Evolutionary conservation across 208 protist genomes (phyloP).

Genomic region (Entamoeba invadens): DNA sequence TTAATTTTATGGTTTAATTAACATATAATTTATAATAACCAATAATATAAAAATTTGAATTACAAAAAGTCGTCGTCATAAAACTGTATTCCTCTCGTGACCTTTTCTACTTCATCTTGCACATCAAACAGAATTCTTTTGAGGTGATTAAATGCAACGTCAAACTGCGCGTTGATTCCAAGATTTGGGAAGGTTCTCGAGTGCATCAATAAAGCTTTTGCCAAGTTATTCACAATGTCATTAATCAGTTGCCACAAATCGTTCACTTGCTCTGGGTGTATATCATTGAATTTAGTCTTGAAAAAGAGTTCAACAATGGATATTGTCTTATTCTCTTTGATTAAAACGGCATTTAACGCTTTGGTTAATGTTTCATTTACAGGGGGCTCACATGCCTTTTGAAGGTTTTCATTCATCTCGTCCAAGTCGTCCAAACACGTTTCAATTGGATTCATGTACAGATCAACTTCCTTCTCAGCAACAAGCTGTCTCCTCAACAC

Average conservation of each 20-base stretch:
- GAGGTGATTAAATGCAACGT: neutral
- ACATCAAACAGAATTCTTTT: no score
- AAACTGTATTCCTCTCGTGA: no score
- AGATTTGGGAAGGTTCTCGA: neutral
- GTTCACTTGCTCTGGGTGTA: neutral
- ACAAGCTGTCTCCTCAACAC: neutral
- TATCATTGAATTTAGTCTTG: neutral
- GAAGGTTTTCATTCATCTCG: neutral
- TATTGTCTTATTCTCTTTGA: neutral
- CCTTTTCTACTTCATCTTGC: no score
- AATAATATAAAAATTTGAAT: no score
- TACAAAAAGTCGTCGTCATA: no score
- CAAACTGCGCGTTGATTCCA: neutral
- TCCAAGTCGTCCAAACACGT: neutral
- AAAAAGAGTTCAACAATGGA: neutral
- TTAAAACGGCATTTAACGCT: neutral
- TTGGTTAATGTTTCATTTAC: neutral
- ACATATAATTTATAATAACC: no score
- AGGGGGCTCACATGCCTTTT: neutral
- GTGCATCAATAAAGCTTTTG: neutral
- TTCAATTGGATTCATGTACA: neutral
- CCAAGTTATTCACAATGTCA: neutral
- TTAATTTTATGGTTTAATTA: no score
- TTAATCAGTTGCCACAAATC: neutral
- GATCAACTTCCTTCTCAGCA: neutral